phyloP scores from a whole-genome alignment of 495 filamentous ascomycete species.

The Viridothelium virens region DNA sequence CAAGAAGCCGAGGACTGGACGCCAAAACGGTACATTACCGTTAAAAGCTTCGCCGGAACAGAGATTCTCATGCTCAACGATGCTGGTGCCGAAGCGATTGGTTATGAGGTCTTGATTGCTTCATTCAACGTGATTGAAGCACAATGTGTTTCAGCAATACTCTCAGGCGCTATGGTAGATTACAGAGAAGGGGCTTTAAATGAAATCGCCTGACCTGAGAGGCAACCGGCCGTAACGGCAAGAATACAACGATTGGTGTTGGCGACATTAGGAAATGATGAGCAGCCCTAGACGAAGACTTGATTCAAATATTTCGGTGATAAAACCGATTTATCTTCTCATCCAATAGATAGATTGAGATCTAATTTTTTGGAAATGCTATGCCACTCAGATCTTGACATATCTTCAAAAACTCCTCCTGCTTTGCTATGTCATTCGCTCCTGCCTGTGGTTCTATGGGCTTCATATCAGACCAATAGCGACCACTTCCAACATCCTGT shows the following conservation, averaged over 20 bases:
- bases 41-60: too few relatives aligned
- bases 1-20: too few relatives aligned
- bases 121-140: background rate
- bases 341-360: background rate
- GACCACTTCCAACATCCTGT: background rate
- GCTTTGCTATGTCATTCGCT: slow-evolving; percentile 15
- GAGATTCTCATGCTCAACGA: too few relatives aligned
- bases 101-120: background rate
- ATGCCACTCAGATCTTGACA: slow-evolving; percentile 19
- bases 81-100: background rate
- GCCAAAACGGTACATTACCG: too few relatives aligned
- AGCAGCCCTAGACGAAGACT: too few relatives aligned
- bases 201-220: background rate
- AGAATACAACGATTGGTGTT: background rate
- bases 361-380: slow-evolving; percentile 11
- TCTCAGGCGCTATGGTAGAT: too few relatives aligned
- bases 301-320: background rate
- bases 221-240: background rate
- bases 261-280: too few relatives aligned
- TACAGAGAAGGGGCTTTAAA: background rate
- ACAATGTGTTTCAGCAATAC: too few relatives aligned
- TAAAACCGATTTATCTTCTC: background rate
- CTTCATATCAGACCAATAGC: slow-evolving; percentile 14
- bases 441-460: slow-evolving; percentile 14
- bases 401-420: slow-evolving; percentile 23